Percentiles rank a stretch among this genome's conserved stretches.
Conservation (phyloP, 1,284 basidiomycete species). For the Wolfiporia cocos region DNA sequence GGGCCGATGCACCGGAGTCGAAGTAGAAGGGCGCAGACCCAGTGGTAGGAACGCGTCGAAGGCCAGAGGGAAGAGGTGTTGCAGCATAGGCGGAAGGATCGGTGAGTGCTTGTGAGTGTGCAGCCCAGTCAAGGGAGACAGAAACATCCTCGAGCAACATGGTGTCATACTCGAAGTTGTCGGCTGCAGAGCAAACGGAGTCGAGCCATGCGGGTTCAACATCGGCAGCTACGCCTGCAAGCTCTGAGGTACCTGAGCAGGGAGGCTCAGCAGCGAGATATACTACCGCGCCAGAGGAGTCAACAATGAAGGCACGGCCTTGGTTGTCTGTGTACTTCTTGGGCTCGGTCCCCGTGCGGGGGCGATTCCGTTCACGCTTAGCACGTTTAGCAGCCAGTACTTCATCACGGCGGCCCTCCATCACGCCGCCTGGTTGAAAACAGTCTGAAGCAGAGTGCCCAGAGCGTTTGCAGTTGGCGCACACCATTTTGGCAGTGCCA, state of each 20-base stretch:
- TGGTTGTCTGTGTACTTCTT: not conserved
- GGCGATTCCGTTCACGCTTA: not conserved
- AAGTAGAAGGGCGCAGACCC: constrained; percentile 19
- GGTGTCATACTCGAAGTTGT: not conserved
- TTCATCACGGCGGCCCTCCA: constrained; percentile 3
- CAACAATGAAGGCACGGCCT: constrained; percentile 1
- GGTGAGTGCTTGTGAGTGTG: not conserved
- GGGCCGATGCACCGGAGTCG: constrained; percentile 25
- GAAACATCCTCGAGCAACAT: not conserved
- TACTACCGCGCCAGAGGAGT: not conserved
- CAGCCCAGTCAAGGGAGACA: not conserved
- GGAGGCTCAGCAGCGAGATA: too few species aligned
- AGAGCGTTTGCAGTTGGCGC: constrained; percentile 5
- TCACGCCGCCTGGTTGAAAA: constrained; percentile 4
- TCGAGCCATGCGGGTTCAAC: not conserved
- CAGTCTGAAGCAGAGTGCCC: too few species aligned
- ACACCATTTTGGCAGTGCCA: not conserved
- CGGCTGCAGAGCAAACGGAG: not conserved
- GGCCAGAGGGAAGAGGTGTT: not conserved
- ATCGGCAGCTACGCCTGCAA: not conserved
- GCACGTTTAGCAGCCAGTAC: not conserved
- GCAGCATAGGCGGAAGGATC: not conserved
- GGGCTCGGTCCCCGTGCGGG: too few species aligned
- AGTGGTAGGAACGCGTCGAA: not conserved
- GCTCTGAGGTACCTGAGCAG: not conserved